phyloP scores from a whole-genome alignment of 768 basidiomycete genomes.

The Lactifluus rugatus region DNA sequence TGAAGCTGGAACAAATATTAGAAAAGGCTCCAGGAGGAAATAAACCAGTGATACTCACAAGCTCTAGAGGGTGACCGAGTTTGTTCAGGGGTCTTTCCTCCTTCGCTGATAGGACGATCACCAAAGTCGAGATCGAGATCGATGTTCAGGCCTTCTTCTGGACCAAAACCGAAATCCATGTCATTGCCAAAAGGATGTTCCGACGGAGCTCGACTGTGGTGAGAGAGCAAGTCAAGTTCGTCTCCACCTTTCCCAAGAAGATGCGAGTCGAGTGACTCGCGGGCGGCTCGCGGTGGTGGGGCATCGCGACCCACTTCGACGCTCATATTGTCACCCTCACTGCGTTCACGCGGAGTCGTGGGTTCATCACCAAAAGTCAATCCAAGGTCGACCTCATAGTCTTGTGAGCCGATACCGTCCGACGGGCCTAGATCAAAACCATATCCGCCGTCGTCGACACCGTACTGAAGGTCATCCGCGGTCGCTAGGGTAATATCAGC shows the following conservation, averaged over 20 bases:
- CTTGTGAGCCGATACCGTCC: slow-evolving; percentile 81
- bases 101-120: slow-evolving; percentile 38
- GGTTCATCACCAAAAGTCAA: slow-evolving; percentile 58
- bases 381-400: slow-evolving; percentile 69
- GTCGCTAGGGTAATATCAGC: slow-evolving; percentile 85
- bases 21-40: not conserved
- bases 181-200: slow-evolving; percentile 57
- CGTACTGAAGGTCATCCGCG: slow-evolving; percentile 62
- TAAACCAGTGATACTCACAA: slow-evolving; percentile 38
- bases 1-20: slow-evolving; percentile 41
- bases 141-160: slow-evolving; percentile 38
- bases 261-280: slow-evolving; percentile 54
- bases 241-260: slow-evolving; percentile 43
- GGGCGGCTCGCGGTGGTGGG: slow-evolving; percentile 32
- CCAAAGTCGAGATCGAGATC: slow-evolving; percentile 68
- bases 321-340: slow-evolving; percentile 48
- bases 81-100: slow-evolving; percentile 47
- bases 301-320: slow-evolving; percentile 75
- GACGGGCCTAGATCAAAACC: slow-evolving; percentile 73
- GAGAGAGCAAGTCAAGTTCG: slow-evolving; percentile 57
- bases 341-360: slow-evolving; percentile 20
- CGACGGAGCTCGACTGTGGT: slow-evolving; percentile 52
- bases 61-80: slow-evolving; percentile 50
- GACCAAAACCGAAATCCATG: slow-evolving; percentile 40
- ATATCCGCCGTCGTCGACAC: slow-evolving; percentile 45